A percentile compares a stretch with the other conserved stretches of the same genome.
Conservation (phyloP, 345 rosid species). For the Salix dunnii region DNA sequence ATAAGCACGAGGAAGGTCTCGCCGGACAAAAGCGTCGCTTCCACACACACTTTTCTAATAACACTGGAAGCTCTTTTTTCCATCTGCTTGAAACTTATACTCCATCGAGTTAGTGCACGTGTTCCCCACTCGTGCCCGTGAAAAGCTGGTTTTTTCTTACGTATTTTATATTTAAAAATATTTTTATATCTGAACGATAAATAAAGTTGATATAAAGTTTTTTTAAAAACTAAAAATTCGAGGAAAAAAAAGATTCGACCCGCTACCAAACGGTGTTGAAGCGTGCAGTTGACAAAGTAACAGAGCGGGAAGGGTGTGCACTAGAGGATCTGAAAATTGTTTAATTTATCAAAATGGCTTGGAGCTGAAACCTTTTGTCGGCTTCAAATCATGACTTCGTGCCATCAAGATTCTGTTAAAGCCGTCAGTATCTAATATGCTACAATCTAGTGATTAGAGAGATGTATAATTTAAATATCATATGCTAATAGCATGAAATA, state of each 20-base stretch:
- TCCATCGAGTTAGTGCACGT: neutral
- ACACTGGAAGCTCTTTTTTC: neutral
- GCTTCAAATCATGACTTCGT: neutral
- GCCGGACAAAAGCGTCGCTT: slow-evolving; percentile 33
- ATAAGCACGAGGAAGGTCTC: slow-evolving; percentile 14
- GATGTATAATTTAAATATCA: neutral
- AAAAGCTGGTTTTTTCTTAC: neutral
- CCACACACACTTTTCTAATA: slow-evolving; percentile 29
- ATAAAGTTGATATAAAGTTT: too few species aligned
- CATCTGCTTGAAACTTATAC: neutral
- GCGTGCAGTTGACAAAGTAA: slow-evolving; percentile 3
- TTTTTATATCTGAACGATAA: too few species aligned
- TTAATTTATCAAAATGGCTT: slow-evolving; percentile 2
- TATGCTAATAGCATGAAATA: neutral
- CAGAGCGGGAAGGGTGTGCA: neutral
- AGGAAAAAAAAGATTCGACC: too few species aligned
- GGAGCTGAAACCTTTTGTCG: slow-evolving; percentile 1
- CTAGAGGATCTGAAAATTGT: neutral
- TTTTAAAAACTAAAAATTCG: too few species aligned
- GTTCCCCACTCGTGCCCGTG: neutral
- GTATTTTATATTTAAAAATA: neutral
- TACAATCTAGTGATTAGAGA: neutral
- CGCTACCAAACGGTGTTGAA: too few species aligned
- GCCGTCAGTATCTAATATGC: neutral
- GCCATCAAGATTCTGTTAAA: neutral